Evolutionary conservation across 1,284 basidiomycete genomes (phyloP).

Genomic region (Ustilago lituana): DNA sequence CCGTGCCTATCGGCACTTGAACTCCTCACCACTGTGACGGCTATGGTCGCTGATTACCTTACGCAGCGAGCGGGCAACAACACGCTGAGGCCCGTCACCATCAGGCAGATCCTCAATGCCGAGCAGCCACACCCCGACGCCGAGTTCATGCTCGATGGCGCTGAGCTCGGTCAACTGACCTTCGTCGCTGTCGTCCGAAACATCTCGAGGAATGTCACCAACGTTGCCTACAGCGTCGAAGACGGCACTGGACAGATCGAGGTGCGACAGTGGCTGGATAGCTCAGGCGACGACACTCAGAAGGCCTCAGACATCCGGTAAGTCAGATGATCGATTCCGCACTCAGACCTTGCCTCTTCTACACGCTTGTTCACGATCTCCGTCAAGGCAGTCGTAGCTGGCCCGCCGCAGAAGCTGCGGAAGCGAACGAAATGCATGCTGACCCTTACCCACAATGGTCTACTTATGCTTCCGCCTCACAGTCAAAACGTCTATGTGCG

Average conservation of each 20-base stretch:
- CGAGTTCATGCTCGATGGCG: conserved; percentile 83
- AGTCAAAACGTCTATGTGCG: conserved; percentile 83
- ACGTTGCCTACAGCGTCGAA: conserved; percentile 81
- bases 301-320: conserved; percentile 57
- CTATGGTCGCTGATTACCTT: conserved; percentile 7
- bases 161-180: conserved; percentile 81
- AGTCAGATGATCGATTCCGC: conserved; percentile 9
- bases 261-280: conserved; percentile 87
- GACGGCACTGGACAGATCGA: conserved; percentile 91
- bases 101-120: conserved; percentile 81
- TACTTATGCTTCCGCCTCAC: not conserved
- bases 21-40: not conserved
- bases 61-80: conserved; percentile 54
- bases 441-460: too few relatives aligned
- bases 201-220: conserved; percentile 79
- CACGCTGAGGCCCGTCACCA: conserved; percentile 81
- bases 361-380: too few relatives aligned
- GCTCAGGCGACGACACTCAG: conserved; percentile 71
- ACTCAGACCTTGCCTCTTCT: not conserved
- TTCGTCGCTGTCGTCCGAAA: conserved; percentile 84
- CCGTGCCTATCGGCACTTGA: not conserved
- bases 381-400: too few relatives aligned
- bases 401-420: too few relatives aligned
- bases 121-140: conserved; percentile 85
- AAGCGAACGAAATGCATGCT: too few relatives aligned